Percentiles rank a stretch among this genome's conserved stretches.
phyloP scores from a whole-genome alignment of 75 land plant species.

The Gnetum montanum region DNA sequence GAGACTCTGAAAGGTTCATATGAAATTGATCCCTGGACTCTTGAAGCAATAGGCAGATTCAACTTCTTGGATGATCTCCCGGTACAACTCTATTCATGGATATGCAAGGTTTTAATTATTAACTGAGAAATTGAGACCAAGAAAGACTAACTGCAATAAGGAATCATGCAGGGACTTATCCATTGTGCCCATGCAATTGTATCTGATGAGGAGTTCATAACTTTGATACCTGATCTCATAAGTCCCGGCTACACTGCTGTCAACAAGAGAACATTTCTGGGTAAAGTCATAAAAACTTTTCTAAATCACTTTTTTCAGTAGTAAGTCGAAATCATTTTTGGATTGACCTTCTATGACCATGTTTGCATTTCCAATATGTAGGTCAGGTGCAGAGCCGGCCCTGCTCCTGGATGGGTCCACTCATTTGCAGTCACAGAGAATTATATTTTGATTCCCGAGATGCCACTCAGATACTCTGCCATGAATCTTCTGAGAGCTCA shows the following conservation, averaged over 20 bases:
- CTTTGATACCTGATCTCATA: slow-evolving; percentile 66
- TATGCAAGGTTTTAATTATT: no score
- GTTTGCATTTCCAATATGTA: no score
- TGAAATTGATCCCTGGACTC: no score
- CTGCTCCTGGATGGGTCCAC: slow-evolving; percentile 84
- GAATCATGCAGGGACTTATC: slow-evolving; percentile 51
- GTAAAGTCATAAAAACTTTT: slow-evolving; percentile 17
- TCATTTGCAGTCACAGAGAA: slow-evolving; percentile 73
- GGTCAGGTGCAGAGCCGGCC: slow-evolving; percentile 60
- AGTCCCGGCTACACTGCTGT: slow-evolving; percentile 64
- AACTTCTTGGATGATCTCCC: no score
- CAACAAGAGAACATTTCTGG: slow-evolving; percentile 60
- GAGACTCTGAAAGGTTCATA: no score
- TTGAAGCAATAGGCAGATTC: no score
- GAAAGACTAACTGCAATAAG: no score
- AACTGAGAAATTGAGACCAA: no score
- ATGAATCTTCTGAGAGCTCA: slow-evolving; percentile 57
- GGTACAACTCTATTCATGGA: no score
- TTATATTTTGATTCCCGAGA: slow-evolving; percentile 70
- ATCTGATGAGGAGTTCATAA: slow-evolving; percentile 61
- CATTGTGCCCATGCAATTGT: slow-evolving; percentile 78
- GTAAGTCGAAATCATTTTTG: no score
- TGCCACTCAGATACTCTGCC: slow-evolving; percentile 65
- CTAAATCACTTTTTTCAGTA: background rate
- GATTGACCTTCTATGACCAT: no score